phyloP scores from a whole-genome alignment of 768 basidiomycete species.

The Kwoniella sp. region DNA sequence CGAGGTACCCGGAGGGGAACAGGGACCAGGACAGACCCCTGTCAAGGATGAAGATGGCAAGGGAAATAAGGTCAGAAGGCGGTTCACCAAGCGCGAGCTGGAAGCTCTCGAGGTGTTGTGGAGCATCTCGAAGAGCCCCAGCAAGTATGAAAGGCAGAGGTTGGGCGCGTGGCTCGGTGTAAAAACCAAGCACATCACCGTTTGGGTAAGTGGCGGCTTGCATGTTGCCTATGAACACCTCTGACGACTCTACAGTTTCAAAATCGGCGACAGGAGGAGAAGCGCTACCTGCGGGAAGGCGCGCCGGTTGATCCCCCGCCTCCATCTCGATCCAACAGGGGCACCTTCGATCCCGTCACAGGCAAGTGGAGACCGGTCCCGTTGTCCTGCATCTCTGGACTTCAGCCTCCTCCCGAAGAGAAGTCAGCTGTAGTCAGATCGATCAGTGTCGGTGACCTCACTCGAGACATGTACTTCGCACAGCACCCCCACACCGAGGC shows the following conservation, averaged over 20 bases:
- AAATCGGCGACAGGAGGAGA: constrained; percentile 31
- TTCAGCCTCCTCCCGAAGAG: constrained; percentile 18
- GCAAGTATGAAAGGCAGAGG: constrained; percentile 29
- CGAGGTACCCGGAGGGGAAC: constrained; percentile 13
- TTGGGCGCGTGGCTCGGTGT: constrained; percentile 34
- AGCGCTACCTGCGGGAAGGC: constrained; percentile 14
- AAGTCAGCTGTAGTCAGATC: constrained; percentile 13
- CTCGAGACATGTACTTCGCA: constrained; percentile 23
- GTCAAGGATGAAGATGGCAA: constrained; percentile 17
- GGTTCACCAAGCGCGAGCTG: constrained; percentile 24
- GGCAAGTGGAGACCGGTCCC: constrained; percentile 33
- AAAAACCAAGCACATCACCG: constrained; percentile 29
- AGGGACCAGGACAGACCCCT: constrained; percentile 9
- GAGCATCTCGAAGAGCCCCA: constrained; percentile 23
- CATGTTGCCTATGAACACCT: not conserved
- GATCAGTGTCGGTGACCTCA: constrained; percentile 24
- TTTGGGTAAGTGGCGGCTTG: constrained; percentile 21
- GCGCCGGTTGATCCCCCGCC: constrained; percentile 13
- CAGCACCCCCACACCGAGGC: constrained; percentile 14
- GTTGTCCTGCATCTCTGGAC: constrained; percentile 18
- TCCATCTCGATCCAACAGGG: constrained; percentile 19
- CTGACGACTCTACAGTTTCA: constrained; percentile 16
- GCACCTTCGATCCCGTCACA: constrained; percentile 28
- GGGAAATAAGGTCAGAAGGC: constrained; percentile 17
- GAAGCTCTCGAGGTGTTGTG: constrained; percentile 28